Percentiles rank a stretch among this genome's conserved stretches.
Evolutionary conservation across 192 early-diverging fungal genomes (phyloP).

Genomic region (Coemansia sp.): DNA sequence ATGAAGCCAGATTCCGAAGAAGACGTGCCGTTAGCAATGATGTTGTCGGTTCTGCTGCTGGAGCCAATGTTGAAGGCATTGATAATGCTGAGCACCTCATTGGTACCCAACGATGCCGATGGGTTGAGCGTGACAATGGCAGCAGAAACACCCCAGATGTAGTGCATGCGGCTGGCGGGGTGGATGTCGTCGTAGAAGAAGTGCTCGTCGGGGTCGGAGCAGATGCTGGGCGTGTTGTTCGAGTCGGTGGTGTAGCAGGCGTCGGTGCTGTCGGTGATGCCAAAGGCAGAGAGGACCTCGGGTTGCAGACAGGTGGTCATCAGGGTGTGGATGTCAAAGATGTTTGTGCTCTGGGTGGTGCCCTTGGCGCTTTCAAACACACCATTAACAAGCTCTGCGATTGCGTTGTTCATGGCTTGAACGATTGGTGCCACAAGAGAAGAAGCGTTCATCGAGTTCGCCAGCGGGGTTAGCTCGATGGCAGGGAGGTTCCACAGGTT

Average conservation of each 20-base stretch:
- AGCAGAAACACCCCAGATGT: conserved; percentile 43
- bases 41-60: conserved; percentile 38
- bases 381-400: conserved; percentile 9
- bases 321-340: conserved; percentile 31
- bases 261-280: conserved; percentile 17
- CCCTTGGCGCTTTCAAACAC: background rate
- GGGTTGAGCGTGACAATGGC: conserved; percentile 33
- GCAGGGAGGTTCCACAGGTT: conserved; percentile 46
- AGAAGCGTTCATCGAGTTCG: conserved; percentile 9
- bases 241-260: conserved; percentile 28
- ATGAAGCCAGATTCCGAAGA: conserved; percentile 8
- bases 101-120: conserved; percentile 17
- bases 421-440: conserved; percentile 14
- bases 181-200: conserved; percentile 45
- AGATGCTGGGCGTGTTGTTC: conserved; percentile 10
- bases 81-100: conserved; percentile 14
- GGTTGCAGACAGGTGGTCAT: conserved; percentile 26
- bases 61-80: conserved; percentile 18
- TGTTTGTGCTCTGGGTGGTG: conserved; percentile 14
- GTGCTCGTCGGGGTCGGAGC: conserved; percentile 43
- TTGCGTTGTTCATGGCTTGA: conserved; percentile 17
- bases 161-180: conserved; percentile 51
- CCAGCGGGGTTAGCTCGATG: conserved; percentile 24
- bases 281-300: conserved; percentile 17
- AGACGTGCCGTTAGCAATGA: conserved; percentile 21